Base-by-base conservation (phyloP, 768 basidiomycete species). In the Xerocomus potaroensis region DNA sequence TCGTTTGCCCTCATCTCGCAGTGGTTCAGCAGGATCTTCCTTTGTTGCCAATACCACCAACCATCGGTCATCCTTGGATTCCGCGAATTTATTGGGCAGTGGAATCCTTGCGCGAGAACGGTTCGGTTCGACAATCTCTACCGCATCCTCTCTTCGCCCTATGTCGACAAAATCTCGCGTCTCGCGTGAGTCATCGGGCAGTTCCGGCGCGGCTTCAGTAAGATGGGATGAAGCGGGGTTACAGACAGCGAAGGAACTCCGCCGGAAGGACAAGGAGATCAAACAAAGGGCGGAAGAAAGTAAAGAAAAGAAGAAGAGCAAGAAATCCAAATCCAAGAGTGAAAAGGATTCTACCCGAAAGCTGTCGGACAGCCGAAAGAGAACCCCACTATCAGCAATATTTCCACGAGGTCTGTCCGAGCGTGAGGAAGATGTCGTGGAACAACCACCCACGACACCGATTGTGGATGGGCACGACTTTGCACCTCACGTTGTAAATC, bases 351-450 rank as follows among this genome's bases (percentile, higher is more conserved):
- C 68, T 24, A 78, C 75, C 46, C 69, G 71, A 41, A 65, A 70
- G 33, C 71, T 66, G 4, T 67, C 68, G 7, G 84, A 84, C 50
- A 77, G 72, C 18, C 69, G 79, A 53, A 72, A 69, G 55, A 68
- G 83, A 49, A 78, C 75, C 8, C 70, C 79, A 0, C 57, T 88
- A 24, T 66, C 69, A 9, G 77, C 80, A 26, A 70, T 90, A 33
- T 88, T 88, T 67, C 78, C 81, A 0, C 74, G 75, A 18, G 50
- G 53, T 5, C 38, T 43, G 2, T 53, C 59, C 14, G 59, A 55
- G 19, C 52, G 33, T 10, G 48, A 62, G 10, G 48, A 54, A 39
- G 51, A 50, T 16, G 55, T 40, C 19, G 19, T 10, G 18, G 36
- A 37, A 41, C 49, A n/a, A n/a, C n/a, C n/a, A n/a, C n/a, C 21